These are phyloP conservation scores for Talaromyces adpressus DNA, from an alignment of 495 filamentous ascomycete species.

Conservation along the genomic window DNA sequence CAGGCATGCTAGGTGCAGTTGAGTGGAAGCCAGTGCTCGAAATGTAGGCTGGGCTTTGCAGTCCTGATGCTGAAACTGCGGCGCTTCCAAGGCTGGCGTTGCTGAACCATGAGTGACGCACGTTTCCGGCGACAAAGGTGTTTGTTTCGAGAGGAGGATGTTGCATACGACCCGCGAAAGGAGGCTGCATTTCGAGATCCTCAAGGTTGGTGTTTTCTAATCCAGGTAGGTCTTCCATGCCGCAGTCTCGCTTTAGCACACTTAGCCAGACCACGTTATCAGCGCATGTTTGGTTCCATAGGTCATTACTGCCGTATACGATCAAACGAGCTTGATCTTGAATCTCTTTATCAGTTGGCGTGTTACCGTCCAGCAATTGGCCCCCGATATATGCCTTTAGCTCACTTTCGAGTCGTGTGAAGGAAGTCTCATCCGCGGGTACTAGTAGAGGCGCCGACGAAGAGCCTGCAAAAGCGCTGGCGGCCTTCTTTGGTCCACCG, in stretches of 20 bases:
- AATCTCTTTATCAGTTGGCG: constrained; percentile 54
- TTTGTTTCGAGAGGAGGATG: constrained; percentile 27
- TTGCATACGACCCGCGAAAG: constrained; percentile 29
- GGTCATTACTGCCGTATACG: constrained; percentile 58
- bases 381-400: constrained; percentile 48
- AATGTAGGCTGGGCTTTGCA: constrained; percentile 31
- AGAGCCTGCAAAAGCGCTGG: neutral
- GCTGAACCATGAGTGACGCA: constrained; percentile 1
- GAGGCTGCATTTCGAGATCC: constrained; percentile 35
- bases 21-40: constrained; percentile 27
- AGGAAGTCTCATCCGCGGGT: constrained; percentile 36
- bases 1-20: constrained; percentile 27
- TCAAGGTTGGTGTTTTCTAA: constrained; percentile 29
- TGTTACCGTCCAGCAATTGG: constrained; percentile 39
- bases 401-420: constrained; percentile 47
- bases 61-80: constrained; percentile 23
- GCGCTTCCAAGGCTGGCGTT: constrained; percentile 17
- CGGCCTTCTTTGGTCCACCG: neutral
- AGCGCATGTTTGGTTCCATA: constrained; percentile 66
- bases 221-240: constrained; percentile 32
- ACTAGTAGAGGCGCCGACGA: constrained; percentile 18
- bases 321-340: constrained; percentile 57
- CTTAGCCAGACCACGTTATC: constrained; percentile 60
- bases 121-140: constrained; percentile 21
- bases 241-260: constrained; percentile 58